Evolutionary conservation across 805 yeast genomes (phyloP).

Genomic region (Teunomyces kruisii): DNA sequence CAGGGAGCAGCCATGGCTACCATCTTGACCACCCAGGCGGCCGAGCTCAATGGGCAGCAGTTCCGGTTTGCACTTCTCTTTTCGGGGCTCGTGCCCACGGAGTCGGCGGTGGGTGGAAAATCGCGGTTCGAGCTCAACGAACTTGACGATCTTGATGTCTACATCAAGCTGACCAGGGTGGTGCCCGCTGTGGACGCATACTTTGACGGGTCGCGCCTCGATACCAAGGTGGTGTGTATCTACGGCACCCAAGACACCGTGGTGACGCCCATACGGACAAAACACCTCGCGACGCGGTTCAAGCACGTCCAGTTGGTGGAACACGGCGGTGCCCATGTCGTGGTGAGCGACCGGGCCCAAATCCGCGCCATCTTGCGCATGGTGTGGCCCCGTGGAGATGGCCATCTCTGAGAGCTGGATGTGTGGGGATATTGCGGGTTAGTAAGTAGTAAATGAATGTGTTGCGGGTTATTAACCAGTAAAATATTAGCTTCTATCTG

Average conservation of each 20-base stretch:
- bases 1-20: slow-evolving; percentile 45
- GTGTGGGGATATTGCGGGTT: no score
- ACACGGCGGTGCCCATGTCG: slow-evolving; percentile 38
- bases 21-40: slow-evolving; percentile 24
- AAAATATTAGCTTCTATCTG: no score
- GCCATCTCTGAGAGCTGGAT: no score
- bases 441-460: no score
- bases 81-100: slow-evolving; percentile 38
- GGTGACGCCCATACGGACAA: slow-evolving; percentile 33
- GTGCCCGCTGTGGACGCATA: not conserved
- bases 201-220: slow-evolving; percentile 2
- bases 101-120: slow-evolving; percentile 12
- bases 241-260: slow-evolving; percentile 32
- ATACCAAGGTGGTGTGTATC: slow-evolving; percentile 27
- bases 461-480: no score
- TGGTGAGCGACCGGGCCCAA: slow-evolving; percentile 26
- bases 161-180: slow-evolving; percentile 6
- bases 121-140: slow-evolving; percentile 14
- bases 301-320: slow-evolving; percentile 14
- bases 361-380: not conserved
- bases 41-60: slow-evolving; percentile 18
- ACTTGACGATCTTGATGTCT: slow-evolving; percentile 24
- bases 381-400: not conserved
- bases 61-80: slow-evolving; percentile 29
- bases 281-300: slow-evolving; percentile 22